A percentile compares a stretch with the other conserved stretches of the same genome.
Conservation (phyloP, 176 grass and related monocot species). For the Phyllostachys edulis region DNA sequence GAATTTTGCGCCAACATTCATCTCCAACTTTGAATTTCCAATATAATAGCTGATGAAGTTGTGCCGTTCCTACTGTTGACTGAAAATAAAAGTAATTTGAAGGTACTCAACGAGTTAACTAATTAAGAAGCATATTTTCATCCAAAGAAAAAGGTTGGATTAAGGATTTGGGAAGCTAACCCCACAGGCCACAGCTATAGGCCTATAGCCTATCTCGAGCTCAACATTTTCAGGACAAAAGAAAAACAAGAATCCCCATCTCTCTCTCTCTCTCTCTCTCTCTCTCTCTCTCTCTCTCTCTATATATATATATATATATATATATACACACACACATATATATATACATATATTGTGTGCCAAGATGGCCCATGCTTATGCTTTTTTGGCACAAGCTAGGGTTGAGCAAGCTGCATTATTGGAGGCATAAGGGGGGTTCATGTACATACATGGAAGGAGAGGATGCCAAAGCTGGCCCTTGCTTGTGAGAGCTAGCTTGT, state of each 20-base stretch:
- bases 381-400: not conserved
- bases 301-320: too few species aligned
- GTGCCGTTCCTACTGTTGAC: not conserved
- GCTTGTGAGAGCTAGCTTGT: not conserved
- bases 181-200: not conserved
- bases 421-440: not conserved
- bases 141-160: not conserved
- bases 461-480: not conserved
- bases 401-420: not conserved
- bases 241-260: too few species aligned
- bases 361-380: not conserved
- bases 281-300: too few species aligned
- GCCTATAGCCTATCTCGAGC: not conserved
- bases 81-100: not conserved
- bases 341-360: too few species aligned
- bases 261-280: too few species aligned
- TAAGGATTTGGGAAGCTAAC: not conserved
- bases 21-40: too few species aligned
- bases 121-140: not conserved
- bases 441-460: not conserved
- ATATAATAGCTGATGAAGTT: not conserved
- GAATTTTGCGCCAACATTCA: too few species aligned
- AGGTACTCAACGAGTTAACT: not conserved
- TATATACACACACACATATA: too few species aligned
- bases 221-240: not conserved